Evolutionary conservation across 371 early-diverging fungal genomes (phyloP), one percentile per base, ranked within the genome.

Genomic region (Batrachochytrium dendrobatidis): DNA sequence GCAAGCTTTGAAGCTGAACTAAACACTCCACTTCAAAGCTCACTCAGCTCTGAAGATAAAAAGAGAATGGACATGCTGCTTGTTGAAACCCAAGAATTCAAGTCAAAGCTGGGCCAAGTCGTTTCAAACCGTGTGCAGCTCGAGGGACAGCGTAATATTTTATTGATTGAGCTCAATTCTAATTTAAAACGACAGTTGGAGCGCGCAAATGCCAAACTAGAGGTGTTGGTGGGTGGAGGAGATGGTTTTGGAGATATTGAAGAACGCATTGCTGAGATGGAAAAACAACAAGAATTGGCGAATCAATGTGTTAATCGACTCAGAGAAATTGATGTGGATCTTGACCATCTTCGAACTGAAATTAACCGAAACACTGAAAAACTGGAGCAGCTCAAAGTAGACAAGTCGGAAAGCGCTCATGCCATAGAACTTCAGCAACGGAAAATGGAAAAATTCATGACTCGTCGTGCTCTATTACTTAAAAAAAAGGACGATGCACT

Each of bases 401-500:
- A 46, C 18, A 10, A 20, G 25, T 32, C 20, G 22, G 4, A 43
- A 35, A 50, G 53, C 26, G 46, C 20, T 34, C 22, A 15, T 31
- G 76, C 69, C 15, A 34, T 75, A 52, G 75, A 80, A 28, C 31
- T 68, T 31, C 77, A 82, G 32, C 87, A 90, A 61, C 83, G 86
- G 58, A 72, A 76, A 43, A 68, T 87, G 20, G 89, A 90, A 56
- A 82, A 85, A 52, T 91, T 87, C 66, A 66, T 91, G 44, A 76
- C 90, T 22, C 85, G 87, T 60, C 77, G 88, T 54, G 81, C 84
- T 43, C 68, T 92, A 49, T 72, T 92, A 30, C 63, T 83, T 32
- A 86, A 88, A 56, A 86, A 87, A 72, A 92, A 92, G 69, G 92
- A 94, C 55, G 92, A 90, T 62, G 88, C 88, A 65, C 80, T 74